Percentiles rank a stretch among this genome's conserved stretches.
Evolutionary conservation across 768 basidiomycete genomes (phyloP).

Genomic region (Phaeolepiota aurea): DNA sequence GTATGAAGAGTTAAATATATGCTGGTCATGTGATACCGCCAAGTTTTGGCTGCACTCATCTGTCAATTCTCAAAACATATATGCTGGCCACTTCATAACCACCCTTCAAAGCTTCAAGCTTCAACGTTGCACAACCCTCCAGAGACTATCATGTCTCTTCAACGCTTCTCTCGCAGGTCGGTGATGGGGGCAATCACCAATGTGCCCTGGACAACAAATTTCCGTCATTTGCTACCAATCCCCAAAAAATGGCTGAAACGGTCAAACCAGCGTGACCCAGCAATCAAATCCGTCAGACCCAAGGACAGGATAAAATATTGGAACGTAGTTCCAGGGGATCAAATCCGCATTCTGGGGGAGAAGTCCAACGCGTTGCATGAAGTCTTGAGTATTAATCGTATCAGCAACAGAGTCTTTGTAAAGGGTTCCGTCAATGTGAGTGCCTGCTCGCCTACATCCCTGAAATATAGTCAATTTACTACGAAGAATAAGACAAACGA

Average conservation of each 20-base stretch:
- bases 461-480: constrained; percentile 1
- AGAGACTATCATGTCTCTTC: constrained; percentile 16
- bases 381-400: constrained; percentile 65
- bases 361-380: constrained; percentile 51
- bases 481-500: constrained; percentile 13
- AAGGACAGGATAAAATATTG: constrained; percentile 75
- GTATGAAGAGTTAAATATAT: no score
- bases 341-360: constrained; percentile 63
- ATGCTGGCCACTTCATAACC: no score
- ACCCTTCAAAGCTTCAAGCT: no score
- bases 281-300: constrained; percentile 47
- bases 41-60: no score
- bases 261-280: constrained; percentile 32
- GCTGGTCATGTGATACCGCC: constrained; percentile 1
- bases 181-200: constrained; percentile 41
- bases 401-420: constrained; percentile 61
- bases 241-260: constrained; percentile 47
- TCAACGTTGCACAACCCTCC: background rate
- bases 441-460: background rate
- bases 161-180: constrained; percentile 23
- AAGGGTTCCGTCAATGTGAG: constrained; percentile 30
- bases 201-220: constrained; percentile 52
- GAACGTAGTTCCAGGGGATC: constrained; percentile 85
- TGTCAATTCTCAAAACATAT: background rate
- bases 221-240: constrained; percentile 55